A percentile compares a stretch with the other conserved stretches of the same genome.
Evolutionary conservation across 192 early-diverging fungal species (phyloP).

Genomic region (Linderina pennispora): DNA sequence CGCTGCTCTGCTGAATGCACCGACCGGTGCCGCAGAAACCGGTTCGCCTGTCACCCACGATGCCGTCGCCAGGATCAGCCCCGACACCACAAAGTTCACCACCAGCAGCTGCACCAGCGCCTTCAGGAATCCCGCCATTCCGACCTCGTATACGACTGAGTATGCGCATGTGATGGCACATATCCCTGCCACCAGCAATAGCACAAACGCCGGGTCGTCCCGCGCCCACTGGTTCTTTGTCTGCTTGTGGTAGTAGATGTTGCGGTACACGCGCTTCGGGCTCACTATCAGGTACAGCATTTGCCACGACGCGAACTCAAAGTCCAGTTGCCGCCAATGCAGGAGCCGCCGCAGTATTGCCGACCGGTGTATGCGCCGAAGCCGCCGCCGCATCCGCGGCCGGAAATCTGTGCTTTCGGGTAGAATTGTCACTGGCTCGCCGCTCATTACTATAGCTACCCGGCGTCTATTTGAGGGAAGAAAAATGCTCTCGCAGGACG

Average conservation of each 20-base stretch:
- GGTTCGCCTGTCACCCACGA: constrained; percentile 64
- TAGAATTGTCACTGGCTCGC: constrained; percentile 22
- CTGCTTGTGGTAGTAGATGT: constrained; percentile 96
- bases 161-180: constrained; percentile 16
- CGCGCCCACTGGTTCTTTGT: constrained; percentile 98
- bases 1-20: constrained; percentile 77
- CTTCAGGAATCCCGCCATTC: constrained; percentile 17
- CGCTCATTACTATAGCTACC: too few species aligned
- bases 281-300: constrained; percentile 42
- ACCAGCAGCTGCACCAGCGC: constrained; percentile 32
- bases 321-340: constrained; percentile 41
- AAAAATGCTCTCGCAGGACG: too few species aligned
- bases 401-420: constrained; percentile 13
- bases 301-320: constrained; percentile 43
- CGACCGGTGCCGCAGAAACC: constrained; percentile 68
- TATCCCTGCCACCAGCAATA: constrained; percentile 63
- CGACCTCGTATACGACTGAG: constrained; percentile 32
- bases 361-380: constrained; percentile 33
- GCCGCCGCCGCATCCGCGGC: constrained; percentile 18
- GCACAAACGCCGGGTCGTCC: constrained; percentile 93
- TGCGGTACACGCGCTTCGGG: constrained; percentile 62
- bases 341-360: constrained; percentile 39
- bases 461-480: too few species aligned
- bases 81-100: constrained; percentile 25
- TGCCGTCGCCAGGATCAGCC: constrained; percentile 13